Conservation (phyloP, 805 yeast genomes). For the Candida endomychidarum region DNA sequence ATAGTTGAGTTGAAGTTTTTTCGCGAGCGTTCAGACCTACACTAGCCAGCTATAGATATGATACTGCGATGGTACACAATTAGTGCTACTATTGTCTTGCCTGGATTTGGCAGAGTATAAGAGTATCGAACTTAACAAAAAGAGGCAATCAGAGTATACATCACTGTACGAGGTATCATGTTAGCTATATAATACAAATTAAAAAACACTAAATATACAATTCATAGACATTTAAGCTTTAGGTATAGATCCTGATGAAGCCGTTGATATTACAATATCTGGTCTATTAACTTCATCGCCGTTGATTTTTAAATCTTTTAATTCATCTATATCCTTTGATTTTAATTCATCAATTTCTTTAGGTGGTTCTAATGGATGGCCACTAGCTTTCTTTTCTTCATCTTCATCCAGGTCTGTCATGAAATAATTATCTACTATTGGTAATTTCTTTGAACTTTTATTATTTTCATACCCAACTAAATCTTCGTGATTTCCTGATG, state of each 20-base stretch:
- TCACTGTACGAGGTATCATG: too few species aligned
- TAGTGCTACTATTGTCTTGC: too few species aligned
- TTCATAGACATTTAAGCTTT: constrained; percentile 2
- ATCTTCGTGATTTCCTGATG: constrained; percentile 29
- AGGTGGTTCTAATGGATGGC: constrained; percentile 1
- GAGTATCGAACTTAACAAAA: too few species aligned
- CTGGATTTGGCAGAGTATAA: too few species aligned
- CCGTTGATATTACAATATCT: constrained; percentile 14
- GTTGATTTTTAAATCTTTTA: constrained; percentile 1
- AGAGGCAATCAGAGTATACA: too few species aligned
- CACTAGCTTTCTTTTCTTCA: constrained; percentile 6
- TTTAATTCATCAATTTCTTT: background rate
- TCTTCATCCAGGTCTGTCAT: constrained; percentile 15
- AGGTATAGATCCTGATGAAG: constrained; percentile 13
- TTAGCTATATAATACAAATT: constrained; percentile 3
- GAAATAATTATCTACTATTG: constrained; percentile 45
- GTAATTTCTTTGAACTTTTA: constrained; percentile 33
- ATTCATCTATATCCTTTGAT: background rate
- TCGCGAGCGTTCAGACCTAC: constrained; percentile 1
- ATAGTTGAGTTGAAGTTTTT: constrained; percentile 1
- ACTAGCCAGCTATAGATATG: too few species aligned
- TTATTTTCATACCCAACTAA: constrained; percentile 35
- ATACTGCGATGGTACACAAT: too few species aligned
- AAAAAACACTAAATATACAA: constrained; percentile 9
- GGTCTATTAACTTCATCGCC: constrained; percentile 7